Percentiles rank a stretch among this genome's conserved stretches.
Conservation (phyloP, 75 land plant species). For the Cunninghamia lanceolata region DNA sequence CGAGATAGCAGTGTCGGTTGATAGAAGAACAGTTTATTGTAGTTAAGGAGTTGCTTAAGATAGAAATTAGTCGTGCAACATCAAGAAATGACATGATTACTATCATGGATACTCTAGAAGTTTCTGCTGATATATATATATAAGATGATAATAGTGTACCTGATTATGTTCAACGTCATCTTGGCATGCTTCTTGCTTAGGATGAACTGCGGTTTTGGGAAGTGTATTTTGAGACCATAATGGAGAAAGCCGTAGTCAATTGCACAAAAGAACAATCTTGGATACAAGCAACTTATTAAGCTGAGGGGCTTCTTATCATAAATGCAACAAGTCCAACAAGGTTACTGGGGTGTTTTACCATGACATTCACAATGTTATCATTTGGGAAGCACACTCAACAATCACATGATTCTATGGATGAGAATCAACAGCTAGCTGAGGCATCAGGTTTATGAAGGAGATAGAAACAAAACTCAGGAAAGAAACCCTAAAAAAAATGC, state of each 20-base stretch:
- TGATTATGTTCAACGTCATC: conserved; percentile 92
- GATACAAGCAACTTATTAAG: conserved; percentile 77
- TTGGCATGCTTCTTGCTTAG: conserved; percentile 80
- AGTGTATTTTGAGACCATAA: conserved; percentile 75
- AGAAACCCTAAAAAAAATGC: too few species aligned
- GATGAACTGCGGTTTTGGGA: conserved; percentile 96
- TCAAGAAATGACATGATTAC: conserved; percentile 87
- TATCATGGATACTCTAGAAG: conserved; percentile 92
- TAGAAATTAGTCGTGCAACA: conserved; percentile 75
- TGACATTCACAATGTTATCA: conserved; percentile 35
- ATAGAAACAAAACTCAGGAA: too few species aligned
- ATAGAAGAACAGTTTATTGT: too few species aligned
- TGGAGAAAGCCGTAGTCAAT: conserved; percentile 75
- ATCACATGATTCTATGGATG: conserved; percentile 38
- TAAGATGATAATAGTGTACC: conserved; percentile 69
- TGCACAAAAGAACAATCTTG: conserved; percentile 83
- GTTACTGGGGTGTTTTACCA: conserved; percentile 92
- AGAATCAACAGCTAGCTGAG: conserved; percentile 74
- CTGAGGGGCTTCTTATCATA: conserved; percentile 84
- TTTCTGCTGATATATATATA: conserved; percentile 78
- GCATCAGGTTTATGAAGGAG: conserved; percentile 90
- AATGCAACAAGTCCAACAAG: conserved; percentile 59
- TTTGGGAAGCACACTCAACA: conserved; percentile 39
- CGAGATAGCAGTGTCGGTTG: too few species aligned
- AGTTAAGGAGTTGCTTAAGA: too few species aligned